Percentiles rank a stretch among this genome's conserved stretches.
Evolutionary conservation across 2,329 filamentous ascomycete genomes (phyloP).

Genomic region (Harringtonia aguacate): DNA sequence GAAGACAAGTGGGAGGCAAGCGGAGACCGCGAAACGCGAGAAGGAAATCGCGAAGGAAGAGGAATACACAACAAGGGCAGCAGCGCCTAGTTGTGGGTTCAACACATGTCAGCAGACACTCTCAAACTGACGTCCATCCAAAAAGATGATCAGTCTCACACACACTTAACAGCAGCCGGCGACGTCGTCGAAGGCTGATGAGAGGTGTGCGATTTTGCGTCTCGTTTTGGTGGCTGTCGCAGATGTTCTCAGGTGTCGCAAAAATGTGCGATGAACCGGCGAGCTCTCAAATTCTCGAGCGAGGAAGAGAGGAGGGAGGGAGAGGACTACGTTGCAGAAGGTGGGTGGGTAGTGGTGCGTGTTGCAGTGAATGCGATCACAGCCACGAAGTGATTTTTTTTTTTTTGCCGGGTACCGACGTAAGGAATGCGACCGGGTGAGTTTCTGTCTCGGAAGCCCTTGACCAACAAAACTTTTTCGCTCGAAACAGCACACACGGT

Average conservation of each 20-base stretch:
- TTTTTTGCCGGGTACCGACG: background rate
- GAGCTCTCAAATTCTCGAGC: background rate
- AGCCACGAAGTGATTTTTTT: background rate
- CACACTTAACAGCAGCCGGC: conserved; percentile 15
- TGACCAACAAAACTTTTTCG: no score
- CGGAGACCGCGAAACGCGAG: background rate
- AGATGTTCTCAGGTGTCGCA: background rate
- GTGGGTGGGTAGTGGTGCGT: background rate
- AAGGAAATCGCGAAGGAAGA: background rate
- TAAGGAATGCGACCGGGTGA: no score
- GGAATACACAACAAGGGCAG: conserved; percentile 6
- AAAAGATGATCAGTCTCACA: conserved; percentile 7
- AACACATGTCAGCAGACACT: conserved; percentile 12
- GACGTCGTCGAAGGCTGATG: conserved; percentile 13
- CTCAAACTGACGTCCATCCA: conserved; percentile 11
- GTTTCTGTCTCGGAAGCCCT: no score
- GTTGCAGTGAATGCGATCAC: background rate
- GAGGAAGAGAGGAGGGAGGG: background rate
- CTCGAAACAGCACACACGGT: no score
- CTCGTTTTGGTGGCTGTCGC: background rate
- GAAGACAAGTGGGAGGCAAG: background rate
- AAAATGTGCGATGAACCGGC: background rate
- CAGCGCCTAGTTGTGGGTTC: conserved; percentile 9
- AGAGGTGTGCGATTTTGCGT: conserved; percentile 6
- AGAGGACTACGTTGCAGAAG: background rate